Conservation (phyloP, 139 green algal genomes). For the Volvox reticuliferus region DNA sequence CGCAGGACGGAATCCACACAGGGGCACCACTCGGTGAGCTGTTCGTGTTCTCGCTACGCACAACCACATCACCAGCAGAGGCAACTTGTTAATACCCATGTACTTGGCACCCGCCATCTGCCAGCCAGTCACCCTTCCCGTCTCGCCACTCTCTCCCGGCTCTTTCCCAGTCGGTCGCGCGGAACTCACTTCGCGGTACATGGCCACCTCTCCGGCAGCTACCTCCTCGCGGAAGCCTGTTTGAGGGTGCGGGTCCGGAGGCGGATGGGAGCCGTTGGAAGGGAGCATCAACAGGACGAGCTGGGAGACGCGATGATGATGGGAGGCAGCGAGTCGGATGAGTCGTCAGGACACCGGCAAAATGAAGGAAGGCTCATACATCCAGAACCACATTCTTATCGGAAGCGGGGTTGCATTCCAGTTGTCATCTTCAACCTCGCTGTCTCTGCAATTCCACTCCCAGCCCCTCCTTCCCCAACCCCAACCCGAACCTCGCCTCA, state of each 20-base stretch:
- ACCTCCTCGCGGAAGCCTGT: slow-evolving; percentile 31
- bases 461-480: neutral
- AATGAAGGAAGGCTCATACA: neutral
- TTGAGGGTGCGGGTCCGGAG: neutral
- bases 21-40: too few relatives aligned
- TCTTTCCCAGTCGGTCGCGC: neutral
- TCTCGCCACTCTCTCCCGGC: too few relatives aligned
- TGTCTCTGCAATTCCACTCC: neutral
- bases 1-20: too few relatives aligned
- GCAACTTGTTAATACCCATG: too few relatives aligned
- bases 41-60: too few relatives aligned
- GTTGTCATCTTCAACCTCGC: too few relatives aligned
- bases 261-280: too few relatives aligned
- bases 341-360: neutral
- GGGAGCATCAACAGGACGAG: neutral
- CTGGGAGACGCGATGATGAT: neutral
- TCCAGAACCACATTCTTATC: too few relatives aligned
- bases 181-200: slow-evolving; percentile 16
- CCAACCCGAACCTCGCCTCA: neutral
- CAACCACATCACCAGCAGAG: too few relatives aligned
- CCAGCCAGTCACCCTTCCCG: neutral
- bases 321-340: neutral
- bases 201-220: slow-evolving; percentile 28
- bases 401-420: too few relatives aligned
- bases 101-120: too few relatives aligned